Conservation (phyloP, 148 eudicot genomes). For the Rhododendron kiyosumense region DNA sequence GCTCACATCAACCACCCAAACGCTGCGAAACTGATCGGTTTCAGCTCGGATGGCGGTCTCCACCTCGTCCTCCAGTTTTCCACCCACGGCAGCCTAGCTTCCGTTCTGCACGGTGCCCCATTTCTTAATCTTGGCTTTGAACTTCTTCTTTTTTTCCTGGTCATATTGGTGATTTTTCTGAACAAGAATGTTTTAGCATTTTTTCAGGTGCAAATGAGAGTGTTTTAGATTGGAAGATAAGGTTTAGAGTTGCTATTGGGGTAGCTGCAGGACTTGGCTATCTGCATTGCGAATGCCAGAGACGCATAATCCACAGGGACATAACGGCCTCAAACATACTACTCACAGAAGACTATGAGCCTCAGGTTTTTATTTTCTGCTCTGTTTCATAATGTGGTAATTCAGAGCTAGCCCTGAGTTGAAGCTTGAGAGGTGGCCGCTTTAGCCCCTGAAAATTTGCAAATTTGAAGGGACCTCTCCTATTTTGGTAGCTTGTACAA, state of each 20-base stretch:
- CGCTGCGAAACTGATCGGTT: slow-evolving; percentile 70
- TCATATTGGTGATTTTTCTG: not conserved
- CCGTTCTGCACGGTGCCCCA: slow-evolving; percentile 59
- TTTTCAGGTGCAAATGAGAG: slow-evolving; percentile 43
- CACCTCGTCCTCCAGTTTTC: slow-evolving; percentile 79
- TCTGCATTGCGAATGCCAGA: slow-evolving; percentile 74
- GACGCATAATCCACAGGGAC: slow-evolving; percentile 91
- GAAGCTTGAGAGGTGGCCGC: no score
- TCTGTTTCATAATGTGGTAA: not conserved
- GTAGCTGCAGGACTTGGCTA: slow-evolving; percentile 83
- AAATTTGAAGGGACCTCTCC: no score
- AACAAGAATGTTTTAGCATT: slow-evolving; percentile 8
- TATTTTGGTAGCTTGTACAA: no score
- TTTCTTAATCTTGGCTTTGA: not conserved
- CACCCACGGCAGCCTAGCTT: slow-evolving; percentile 69
- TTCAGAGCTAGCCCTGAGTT: no score
- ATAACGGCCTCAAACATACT: slow-evolving; percentile 89
- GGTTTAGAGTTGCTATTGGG: slow-evolving; percentile 71
- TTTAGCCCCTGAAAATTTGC: no score
- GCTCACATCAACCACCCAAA: slow-evolving; percentile 93
- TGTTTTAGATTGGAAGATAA: slow-evolving; percentile 49
- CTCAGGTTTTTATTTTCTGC: slow-evolving; percentile 44
- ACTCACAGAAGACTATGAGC: slow-evolving; percentile 62
- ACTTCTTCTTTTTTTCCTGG: not conserved
- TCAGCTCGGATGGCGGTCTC: slow-evolving; percentile 62